These are phyloP conservation scores for Coemansia sp. DNA, from an alignment of 192 early-diverging fungal species.

Conservation along the genomic window DNA sequence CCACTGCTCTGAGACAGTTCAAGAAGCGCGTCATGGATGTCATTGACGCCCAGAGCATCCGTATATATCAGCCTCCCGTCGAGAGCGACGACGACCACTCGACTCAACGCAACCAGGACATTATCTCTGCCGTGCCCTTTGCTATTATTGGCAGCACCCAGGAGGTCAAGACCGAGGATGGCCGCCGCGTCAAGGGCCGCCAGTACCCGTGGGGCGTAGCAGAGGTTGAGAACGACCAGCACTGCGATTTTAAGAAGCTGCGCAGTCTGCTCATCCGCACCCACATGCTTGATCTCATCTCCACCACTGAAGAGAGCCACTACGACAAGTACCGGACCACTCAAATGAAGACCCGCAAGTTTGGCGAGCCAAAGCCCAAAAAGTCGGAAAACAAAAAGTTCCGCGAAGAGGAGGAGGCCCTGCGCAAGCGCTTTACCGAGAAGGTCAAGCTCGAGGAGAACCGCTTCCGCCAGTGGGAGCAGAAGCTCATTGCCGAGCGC, in stretches of 20 bases:
- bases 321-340: slow-evolving; percentile 88
- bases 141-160: slow-evolving; percentile 89
- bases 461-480: slow-evolving; percentile 98
- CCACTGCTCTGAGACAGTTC: slow-evolving; percentile 83
- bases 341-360: slow-evolving; percentile 87
- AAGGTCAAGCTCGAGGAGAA: slow-evolving; percentile 96
- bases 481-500: slow-evolving; percentile 88
- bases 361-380: slow-evolving; percentile 76
- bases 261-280: slow-evolving; percentile 93
- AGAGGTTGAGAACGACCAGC: slow-evolving; percentile 97
- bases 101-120: slow-evolving; percentile 76
- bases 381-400: slow-evolving; percentile 87
- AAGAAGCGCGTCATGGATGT: slow-evolving; percentile 94
- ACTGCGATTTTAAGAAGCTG: slow-evolving; percentile 97
- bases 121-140: slow-evolving; percentile 90
- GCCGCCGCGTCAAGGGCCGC: slow-evolving; percentile 88
- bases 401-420: slow-evolving; percentile 95
- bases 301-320: slow-evolving; percentile 89
- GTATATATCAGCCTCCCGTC: slow-evolving; percentile 82
- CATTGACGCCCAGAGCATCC: slow-evolving; percentile 86
- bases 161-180: slow-evolving; percentile 78
- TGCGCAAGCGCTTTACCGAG: slow-evolving; percentile 95
- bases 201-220: slow-evolving; percentile 98
- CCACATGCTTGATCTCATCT: slow-evolving; percentile 95
- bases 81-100: slow-evolving; percentile 83